These are phyloP conservation scores for Acephala macrosclerotiorum DNA, from an alignment of 2,329 filamentous ascomycete species.

Conservation along the genomic window DNA sequence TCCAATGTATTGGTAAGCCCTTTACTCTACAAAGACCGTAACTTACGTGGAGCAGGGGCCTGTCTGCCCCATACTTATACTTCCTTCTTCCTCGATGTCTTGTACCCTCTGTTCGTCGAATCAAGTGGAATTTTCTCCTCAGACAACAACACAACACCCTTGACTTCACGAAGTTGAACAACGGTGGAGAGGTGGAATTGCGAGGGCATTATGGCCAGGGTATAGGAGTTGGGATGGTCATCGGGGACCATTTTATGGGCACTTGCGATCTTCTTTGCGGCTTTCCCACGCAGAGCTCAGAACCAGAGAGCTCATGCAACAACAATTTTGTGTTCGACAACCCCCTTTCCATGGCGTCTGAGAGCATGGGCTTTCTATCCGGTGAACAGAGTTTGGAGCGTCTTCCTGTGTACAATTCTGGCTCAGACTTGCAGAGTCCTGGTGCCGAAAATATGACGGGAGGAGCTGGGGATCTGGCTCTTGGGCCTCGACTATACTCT, in stretches of 20 bases:
- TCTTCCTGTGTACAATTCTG: not conserved
- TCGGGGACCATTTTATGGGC: not conserved
- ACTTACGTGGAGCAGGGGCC: conserved; percentile 11
- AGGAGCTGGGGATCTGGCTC: not conserved
- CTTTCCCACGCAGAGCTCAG: not conserved
- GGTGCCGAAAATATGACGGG: not conserved
- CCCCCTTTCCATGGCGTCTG: not conserved
- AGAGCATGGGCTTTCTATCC: not conserved
- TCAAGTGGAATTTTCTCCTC: conserved; percentile 1
- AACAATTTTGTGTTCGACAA: not conserved
- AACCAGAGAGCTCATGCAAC: not conserved
- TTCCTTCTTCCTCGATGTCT: conserved; percentile 8
- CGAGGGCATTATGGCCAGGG: not conserved
- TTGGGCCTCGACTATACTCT: not conserved
- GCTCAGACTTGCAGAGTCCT: not conserved
- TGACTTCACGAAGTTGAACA: not conserved
- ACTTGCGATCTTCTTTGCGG: not conserved
- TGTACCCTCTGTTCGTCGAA: conserved; percentile 12
- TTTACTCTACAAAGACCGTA: conserved; percentile 5
- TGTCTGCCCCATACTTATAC: conserved; percentile 11
- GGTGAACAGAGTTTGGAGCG: not conserved
- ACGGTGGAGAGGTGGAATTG: not conserved
- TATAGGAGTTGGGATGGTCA: not conserved
- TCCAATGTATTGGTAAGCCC: not conserved
- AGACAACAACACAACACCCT: not conserved